Evolutionary conservation across 805 yeast species (phyloP).

Genomic region (Metschnikowia continentalis): DNA sequence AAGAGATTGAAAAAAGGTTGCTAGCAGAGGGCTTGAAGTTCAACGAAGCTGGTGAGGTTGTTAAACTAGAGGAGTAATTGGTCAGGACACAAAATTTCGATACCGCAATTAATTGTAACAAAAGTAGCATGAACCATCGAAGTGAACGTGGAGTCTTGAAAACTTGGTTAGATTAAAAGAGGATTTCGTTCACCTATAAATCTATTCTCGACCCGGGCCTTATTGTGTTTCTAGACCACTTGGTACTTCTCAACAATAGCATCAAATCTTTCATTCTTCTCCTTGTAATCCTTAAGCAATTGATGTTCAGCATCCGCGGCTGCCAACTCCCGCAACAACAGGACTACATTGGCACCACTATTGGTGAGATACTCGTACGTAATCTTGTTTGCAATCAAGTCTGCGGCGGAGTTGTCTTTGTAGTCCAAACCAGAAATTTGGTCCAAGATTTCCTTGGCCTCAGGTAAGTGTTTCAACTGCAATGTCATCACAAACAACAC

Average conservation of each 20-base stretch:
- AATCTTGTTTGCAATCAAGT: constrained; percentile 61
- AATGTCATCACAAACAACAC: constrained; percentile 72
- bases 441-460: constrained; percentile 59
- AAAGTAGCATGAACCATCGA: not conserved
- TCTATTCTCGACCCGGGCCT: not conserved
- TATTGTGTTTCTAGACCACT: constrained; percentile 1
- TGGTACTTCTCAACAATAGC: constrained; percentile 60
- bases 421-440: constrained; percentile 44
- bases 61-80: constrained; percentile 15
- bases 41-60: constrained; percentile 23
- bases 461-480: constrained; percentile 76
- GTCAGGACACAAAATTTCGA: not conserved
- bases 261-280: constrained; percentile 63
- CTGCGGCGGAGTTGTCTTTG: constrained; percentile 25
- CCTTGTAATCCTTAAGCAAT: constrained; percentile 52
- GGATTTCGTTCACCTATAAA: not conserved
- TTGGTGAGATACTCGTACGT: constrained; percentile 51
- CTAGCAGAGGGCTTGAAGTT: constrained; percentile 51
- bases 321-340: constrained; percentile 45
- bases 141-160: not conserved
- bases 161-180: not conserved
- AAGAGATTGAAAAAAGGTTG: constrained; percentile 71
- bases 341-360: constrained; percentile 40
- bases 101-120: not conserved
- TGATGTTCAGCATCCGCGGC: constrained; percentile 53